These are phyloP conservation scores for Calonectria pseudoreteaudii DNA, from an alignment of 2,329 filamentous ascomycete species.

Conservation along the genomic window DNA sequence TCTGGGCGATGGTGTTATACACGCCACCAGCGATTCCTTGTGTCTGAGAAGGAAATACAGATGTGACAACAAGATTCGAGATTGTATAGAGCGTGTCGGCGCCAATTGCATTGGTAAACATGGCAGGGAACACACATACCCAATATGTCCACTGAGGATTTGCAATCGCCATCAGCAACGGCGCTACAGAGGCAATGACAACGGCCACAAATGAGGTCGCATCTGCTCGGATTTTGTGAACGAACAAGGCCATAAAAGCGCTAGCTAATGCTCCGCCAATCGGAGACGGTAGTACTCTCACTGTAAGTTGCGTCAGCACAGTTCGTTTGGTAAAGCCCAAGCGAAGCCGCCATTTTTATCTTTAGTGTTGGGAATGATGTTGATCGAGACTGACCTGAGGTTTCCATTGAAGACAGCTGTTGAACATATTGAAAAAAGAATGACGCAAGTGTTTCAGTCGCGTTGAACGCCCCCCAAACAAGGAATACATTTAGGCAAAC, in stretches of 20 bases:
- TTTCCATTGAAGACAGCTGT: not conserved
- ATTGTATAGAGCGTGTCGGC: constrained; percentile 63
- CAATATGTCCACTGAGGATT: constrained; percentile 52
- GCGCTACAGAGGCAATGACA: constrained; percentile 53
- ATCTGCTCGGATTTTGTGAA: constrained; percentile 9
- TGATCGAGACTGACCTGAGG: not conserved
- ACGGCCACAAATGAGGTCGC: constrained; percentile 47
- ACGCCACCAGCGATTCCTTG: constrained; percentile 68
- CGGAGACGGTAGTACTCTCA: not conserved
- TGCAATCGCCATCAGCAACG: constrained; percentile 60
- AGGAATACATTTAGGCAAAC: constrained; percentile 61
- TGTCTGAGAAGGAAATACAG: constrained; percentile 62
- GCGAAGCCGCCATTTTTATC: not conserved
- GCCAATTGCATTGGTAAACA: constrained; percentile 51
- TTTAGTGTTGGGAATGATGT: not conserved
- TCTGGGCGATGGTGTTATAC: constrained; percentile 66
- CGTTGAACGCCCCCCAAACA: constrained; percentile 53
- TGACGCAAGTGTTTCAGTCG: constrained; percentile 41
- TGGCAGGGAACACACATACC: constrained; percentile 53
- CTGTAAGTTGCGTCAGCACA: not conserved
- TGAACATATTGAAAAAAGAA: constrained; percentile 30
- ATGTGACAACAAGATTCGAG: constrained; percentile 61
- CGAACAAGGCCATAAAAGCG: not conserved
- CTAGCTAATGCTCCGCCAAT: constrained; percentile 9
- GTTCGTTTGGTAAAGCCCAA: not conserved